Evolutionary conservation across 306 rosid genomes (phyloP), one percentile per base, ranked within the genome.

Genomic region (Cucurbita ficifolia): DNA sequence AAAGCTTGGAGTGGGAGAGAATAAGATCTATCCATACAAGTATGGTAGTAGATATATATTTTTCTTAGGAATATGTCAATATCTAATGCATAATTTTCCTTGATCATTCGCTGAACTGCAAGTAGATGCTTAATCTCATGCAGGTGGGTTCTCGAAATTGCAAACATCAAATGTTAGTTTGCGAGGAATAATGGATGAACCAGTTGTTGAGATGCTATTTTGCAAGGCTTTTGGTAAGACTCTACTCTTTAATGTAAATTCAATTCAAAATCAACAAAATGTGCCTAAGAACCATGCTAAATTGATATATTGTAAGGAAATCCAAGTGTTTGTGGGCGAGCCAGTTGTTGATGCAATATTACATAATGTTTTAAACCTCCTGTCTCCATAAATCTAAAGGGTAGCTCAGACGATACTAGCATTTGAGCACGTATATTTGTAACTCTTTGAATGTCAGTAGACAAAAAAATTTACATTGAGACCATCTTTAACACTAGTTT

Each of bases 21-120:
- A 72, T 72, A 13, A n/a, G 14, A 48, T 21, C 8, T 48, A 7
- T 16, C 11, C 77, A 7, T 16, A 5, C 77, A 75, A 72, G 56
- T 40, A 58, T 12, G 18, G 40, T 58, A 73, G 78, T 48, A 17
- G 16, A 4, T 35, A 60, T 67, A 21, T 54, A 29, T 29, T 40
- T 33, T 8, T 17, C 50, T 21, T 36, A 65, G 73, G 52, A 43
- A 43, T 46, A 49, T 69, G 61, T 12, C 62, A 83, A 52, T 94
- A 94, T 97, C 97, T 79, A 59, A 75, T 13, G 57, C 48, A 74
- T 86, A 86, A 75, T 86, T 94, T 89, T 94, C 99, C 82, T 89
- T 94, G 85, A 86, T 84, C 99, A 94, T 89, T 65, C 90, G 86
- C 76, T 91, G 89, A 81, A 91, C 96, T 0, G 97, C 97, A 17